A percentile compares a stretch with the other conserved stretches of the same genome.
Evolutionary conservation across 257 asterid genomes (phyloP).

Genomic region (Solanum bukasovii): DNA sequence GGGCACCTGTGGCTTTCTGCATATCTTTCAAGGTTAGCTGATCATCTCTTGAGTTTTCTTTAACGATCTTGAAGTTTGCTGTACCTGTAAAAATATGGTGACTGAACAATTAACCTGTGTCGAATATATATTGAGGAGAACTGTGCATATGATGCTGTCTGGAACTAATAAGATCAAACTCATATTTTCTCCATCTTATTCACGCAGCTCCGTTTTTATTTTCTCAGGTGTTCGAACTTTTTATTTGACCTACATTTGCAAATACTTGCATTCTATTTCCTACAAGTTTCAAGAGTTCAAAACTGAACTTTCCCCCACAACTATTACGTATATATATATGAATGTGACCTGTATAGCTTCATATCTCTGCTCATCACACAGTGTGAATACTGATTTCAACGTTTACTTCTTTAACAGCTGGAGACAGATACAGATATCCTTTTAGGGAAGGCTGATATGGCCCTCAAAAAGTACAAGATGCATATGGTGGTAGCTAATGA

Average conservation of each 20-base stretch:
- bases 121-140: not conserved
- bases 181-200: not conserved
- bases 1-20: conserved; percentile 94
- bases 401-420: conserved; percentile 25
- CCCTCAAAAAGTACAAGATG: conserved; percentile 64
- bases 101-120: not conserved
- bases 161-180: not conserved
- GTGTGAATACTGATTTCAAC: not conserved
- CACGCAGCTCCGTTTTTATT: not conserved
- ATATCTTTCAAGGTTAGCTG: conserved; percentile 75
- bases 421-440: conserved; percentile 87
- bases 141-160: not conserved
- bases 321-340: not conserved
- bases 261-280: not conserved
- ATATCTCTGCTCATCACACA: not conserved
- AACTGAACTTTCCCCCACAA: not conserved
- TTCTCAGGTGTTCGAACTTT: not conserved
- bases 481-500: conserved; percentile 96
- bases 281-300: not conserved
- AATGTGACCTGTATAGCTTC: not conserved
- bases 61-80: not conserved
- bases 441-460: conserved; percentile 66
- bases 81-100: not conserved
- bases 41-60: not conserved
- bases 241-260: not conserved